phyloP scores from a whole-genome alignment of 208 protist genomes.

The Phytomonas francai region DNA sequence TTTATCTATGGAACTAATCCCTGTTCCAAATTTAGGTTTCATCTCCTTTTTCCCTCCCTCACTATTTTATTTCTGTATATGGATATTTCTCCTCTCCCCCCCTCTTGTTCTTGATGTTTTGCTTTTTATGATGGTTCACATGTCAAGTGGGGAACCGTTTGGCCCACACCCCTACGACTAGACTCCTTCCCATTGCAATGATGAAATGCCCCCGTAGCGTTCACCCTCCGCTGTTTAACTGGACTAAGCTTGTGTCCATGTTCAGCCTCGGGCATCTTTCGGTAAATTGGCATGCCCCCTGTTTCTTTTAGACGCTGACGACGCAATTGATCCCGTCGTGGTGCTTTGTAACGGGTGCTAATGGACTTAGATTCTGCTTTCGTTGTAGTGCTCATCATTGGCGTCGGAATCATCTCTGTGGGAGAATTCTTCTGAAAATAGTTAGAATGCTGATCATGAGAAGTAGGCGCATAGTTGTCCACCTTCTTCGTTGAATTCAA shows the following conservation, averaged over 20 bases:
- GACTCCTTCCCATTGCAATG: not conserved
- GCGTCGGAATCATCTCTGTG: not conserved
- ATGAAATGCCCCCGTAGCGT: not conserved
- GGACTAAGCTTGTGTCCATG: not conserved
- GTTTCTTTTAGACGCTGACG: not conserved
- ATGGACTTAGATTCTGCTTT: not conserved
- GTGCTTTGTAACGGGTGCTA: not conserved
- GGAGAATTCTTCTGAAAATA: not conserved
- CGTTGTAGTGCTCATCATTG: not conserved
- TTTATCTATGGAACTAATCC: not conserved
- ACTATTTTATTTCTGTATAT: constrained; percentile 5
- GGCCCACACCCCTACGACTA: not conserved
- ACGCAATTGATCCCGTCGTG: not conserved
- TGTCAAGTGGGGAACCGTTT: not conserved
- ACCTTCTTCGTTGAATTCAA: not conserved
- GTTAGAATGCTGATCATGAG: not conserved
- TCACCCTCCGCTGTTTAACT: not conserved
- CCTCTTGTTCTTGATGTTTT: not conserved
- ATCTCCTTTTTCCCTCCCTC: not conserved
- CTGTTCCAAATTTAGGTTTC: not conserved
- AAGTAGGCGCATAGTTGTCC: not conserved
- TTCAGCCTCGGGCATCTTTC: not conserved
- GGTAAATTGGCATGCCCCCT: not conserved
- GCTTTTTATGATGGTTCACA: not conserved
- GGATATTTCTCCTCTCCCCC: not conserved